phyloP scores from a whole-genome alignment of 1,284 basidiomycete genomes.

The Trametes polyzona region DNA sequence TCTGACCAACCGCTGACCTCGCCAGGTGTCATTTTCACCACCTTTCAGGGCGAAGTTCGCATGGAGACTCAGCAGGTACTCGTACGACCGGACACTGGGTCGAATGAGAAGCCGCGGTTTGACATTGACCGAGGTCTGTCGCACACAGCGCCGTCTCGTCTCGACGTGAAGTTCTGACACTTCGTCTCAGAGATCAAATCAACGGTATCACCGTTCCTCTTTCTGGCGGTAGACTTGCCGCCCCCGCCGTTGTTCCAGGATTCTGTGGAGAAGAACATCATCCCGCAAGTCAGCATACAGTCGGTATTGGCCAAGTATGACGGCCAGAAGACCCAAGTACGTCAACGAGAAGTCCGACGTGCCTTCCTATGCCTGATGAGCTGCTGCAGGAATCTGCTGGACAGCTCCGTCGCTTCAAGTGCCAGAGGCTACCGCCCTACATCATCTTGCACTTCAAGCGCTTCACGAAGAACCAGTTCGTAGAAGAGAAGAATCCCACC shows the following conservation, averaged over 20 bases:
- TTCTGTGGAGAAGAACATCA: conserved; percentile 94
- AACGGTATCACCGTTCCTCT: conserved; percentile 89
- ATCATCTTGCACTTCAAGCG: conserved; percentile 96
- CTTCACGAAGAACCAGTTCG: conserved; percentile 98
- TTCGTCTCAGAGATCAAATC: conserved; percentile 76
- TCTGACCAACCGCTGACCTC: not conserved
- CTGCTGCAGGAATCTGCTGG: conserved; percentile 78
- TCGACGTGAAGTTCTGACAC: conserved; percentile 8
- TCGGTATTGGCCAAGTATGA: conserved; percentile 96
- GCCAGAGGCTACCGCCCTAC: conserved; percentile 87
- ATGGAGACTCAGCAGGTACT: conserved; percentile 95
- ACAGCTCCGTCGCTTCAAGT: conserved; percentile 87
- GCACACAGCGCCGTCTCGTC: conserved; percentile 1
- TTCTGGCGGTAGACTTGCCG: conserved; percentile 94
- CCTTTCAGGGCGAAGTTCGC: conserved; percentile 93
- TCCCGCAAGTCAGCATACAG: conserved; percentile 94
- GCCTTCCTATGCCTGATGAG: conserved; percentile 18
- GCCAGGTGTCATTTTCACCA: conserved; percentile 86
- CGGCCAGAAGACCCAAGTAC: conserved; percentile 84
- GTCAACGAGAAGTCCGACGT: conserved; percentile 2
- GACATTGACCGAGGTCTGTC: conserved; percentile 86
- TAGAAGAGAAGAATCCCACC: conserved; percentile 98
- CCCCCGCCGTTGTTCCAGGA: conserved; percentile 97
- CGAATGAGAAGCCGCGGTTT: conserved; percentile 81
- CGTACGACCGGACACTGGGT: conserved; percentile 74